Evolutionary conservation across 306 rosid genomes (phyloP).

Genomic region (Cyclanthera cordifolia): DNA sequence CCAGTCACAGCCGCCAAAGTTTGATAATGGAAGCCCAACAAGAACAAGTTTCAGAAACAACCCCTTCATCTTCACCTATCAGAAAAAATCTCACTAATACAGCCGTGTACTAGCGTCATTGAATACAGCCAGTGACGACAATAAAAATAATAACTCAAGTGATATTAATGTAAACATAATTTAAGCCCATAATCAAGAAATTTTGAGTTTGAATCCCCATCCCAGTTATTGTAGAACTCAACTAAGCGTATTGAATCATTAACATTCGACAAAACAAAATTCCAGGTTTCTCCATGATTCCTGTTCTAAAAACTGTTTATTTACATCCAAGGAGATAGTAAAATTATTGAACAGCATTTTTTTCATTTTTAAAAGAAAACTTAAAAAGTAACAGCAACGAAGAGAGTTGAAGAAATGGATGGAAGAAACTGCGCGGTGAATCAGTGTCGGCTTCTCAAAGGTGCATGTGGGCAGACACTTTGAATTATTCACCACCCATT

Average conservation of each 20-base stretch:
- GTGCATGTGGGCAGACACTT: slow-evolving; percentile 13
- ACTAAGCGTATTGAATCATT: slow-evolving; percentile 1
- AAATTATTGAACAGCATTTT: background rate
- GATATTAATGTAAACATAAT: too few relatives aligned
- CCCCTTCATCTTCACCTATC: background rate
- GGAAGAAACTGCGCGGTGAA: background rate
- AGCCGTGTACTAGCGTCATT: too few relatives aligned
- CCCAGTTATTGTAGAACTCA: too few relatives aligned
- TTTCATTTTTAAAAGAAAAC: background rate
- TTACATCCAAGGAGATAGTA: background rate
- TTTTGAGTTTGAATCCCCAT: too few relatives aligned
- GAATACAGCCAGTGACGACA: too few relatives aligned
- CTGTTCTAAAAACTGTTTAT: background rate
- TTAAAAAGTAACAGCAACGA: background rate
- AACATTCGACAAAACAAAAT: background rate
- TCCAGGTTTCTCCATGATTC: background rate
- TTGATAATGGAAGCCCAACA: background rate
- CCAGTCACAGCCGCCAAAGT: background rate
- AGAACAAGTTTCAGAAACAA: background rate
- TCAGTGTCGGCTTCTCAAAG: slow-evolving; percentile 7
- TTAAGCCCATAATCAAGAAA: too few relatives aligned
- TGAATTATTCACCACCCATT: slow-evolving; percentile 2
- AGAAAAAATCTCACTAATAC: background rate
- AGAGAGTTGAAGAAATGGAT: background rate
- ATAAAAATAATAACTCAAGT: too few relatives aligned